These are phyloP conservation scores for Arctostaphylos glauca DNA, from an alignment of 148 eudicot genomes.

Conservation along the genomic window DNA sequence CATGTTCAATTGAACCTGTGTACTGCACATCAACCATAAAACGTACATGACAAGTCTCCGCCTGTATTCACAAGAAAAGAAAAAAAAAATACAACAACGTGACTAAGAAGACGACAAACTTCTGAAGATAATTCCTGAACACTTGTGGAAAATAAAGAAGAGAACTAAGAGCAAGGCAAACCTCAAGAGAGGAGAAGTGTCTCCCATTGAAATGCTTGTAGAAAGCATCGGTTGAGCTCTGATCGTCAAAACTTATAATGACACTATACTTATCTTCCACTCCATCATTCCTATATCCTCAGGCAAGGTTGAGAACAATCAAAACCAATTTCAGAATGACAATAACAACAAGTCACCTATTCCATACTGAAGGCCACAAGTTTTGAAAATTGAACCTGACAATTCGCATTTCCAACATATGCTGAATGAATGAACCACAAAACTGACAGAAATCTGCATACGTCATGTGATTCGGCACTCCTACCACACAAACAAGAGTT, in stretches of 20 bases:
- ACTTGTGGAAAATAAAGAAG: background rate
- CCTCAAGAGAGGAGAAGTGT: conserved; percentile 88
- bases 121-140: background rate
- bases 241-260: conserved; percentile 73
- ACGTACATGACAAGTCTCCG: conserved; percentile 70
- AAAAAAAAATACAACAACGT: background rate
- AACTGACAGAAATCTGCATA: conserved; percentile 97
- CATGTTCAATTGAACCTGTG: conserved; percentile 82
- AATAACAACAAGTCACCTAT: background rate
- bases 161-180: conserved; percentile 28
- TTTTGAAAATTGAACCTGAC: conserved; percentile 57
- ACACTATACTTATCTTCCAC: conserved; percentile 78
- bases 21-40: conserved; percentile 79
- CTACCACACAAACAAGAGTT: conserved; percentile 79
- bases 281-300: conserved; percentile 64
- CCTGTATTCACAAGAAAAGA: conserved; percentile 37
- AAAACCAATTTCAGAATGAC: background rate
- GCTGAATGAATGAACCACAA: conserved; percentile 83
- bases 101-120: background rate
- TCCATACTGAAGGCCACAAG: background rate
- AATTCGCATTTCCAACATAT: conserved; percentile 90
- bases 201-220: conserved; percentile 78
- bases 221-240: conserved; percentile 70
- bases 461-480: conserved; percentile 98
- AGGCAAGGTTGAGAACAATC: conserved; percentile 13